Conservation (phyloP, 2,329 filamentous ascomycete genomes). For the Botryotinia convoluta region DNA sequence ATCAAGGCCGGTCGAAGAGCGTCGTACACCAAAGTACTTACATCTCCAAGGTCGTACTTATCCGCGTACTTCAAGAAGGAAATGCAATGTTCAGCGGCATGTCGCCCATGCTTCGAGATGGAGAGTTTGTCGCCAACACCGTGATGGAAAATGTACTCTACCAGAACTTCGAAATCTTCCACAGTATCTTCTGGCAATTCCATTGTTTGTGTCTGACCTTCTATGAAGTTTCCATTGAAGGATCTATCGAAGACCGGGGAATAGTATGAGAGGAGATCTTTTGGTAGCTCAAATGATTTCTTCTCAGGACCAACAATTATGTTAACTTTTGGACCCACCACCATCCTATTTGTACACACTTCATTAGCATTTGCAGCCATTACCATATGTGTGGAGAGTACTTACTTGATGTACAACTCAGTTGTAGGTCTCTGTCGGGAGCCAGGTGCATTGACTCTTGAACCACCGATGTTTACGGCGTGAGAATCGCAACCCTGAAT, state of each 20-base stretch:
- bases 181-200: constrained; percentile 10
- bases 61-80: neutral
- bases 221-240: constrained; percentile 24
- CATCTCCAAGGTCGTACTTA: neutral
- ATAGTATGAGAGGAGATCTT: constrained; percentile 24
- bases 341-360: neutral
- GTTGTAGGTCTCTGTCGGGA: neutral
- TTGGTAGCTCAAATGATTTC: constrained; percentile 24
- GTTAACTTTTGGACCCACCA: constrained; percentile 16
- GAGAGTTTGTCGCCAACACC: neutral
- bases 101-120: neutral
- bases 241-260: constrained; percentile 22
- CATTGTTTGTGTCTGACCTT: constrained; percentile 21
- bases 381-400: neutral
- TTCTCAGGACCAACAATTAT: constrained; percentile 24
- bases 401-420: neutral
- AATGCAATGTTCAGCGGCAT: neutral
- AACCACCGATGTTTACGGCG: neutral
- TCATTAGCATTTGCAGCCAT: neutral
- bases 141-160: neutral
- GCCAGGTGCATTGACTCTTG: neutral
- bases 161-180: neutral
- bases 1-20: neutral
- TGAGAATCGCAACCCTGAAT: neutral
- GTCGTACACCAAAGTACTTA: neutral